These are phyloP conservation scores for Globisporangium perplexum DNA, from an alignment of 352 stramenopile genomes.

Conservation along the genomic window DNA sequence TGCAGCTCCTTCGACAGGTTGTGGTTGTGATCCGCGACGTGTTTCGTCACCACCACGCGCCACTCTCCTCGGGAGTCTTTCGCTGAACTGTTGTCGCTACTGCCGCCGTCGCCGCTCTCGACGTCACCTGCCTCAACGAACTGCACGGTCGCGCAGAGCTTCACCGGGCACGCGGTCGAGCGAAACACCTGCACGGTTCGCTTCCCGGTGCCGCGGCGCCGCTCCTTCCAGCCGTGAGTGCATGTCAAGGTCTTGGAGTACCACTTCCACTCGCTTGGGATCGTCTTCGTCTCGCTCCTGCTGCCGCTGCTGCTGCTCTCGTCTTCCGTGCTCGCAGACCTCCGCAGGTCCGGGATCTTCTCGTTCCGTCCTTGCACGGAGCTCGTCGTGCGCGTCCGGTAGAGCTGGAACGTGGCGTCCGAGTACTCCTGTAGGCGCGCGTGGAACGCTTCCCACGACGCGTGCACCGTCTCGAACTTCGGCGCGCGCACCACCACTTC, in stretches of 20 bases:
- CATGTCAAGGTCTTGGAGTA: slow-evolving; percentile 80
- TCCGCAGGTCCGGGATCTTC: slow-evolving; percentile 51
- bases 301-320: background rate
- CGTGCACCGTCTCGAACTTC: slow-evolving; percentile 41
- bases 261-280: slow-evolving; percentile 69
- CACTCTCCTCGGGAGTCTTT: slow-evolving; percentile 20
- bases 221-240: slow-evolving; percentile 80
- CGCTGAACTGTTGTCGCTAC: background rate
- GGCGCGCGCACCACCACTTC: slow-evolving; percentile 63
- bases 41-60: slow-evolving; percentile 72
- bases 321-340: background rate
- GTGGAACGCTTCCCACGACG: slow-evolving; percentile 72
- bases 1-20: slow-evolving; percentile 71
- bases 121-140: slow-evolving; percentile 20
- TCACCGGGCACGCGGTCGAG: slow-evolving; percentile 64
- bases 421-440: slow-evolving; percentile 53
- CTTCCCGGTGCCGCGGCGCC: slow-evolving; percentile 57
- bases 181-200: slow-evolving; percentile 53
- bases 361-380: slow-evolving; percentile 63
- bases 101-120: background rate
- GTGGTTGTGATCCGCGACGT: slow-evolving; percentile 75
- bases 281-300: slow-evolving; percentile 24
- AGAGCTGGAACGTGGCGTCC: slow-evolving; percentile 60
- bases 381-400: slow-evolving; percentile 69
- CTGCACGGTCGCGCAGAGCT: slow-evolving; percentile 76